Evolutionary conservation across 1,139 yeast genomes (phyloP).

Genomic region (Groenewaldozyma sp.): DNA sequence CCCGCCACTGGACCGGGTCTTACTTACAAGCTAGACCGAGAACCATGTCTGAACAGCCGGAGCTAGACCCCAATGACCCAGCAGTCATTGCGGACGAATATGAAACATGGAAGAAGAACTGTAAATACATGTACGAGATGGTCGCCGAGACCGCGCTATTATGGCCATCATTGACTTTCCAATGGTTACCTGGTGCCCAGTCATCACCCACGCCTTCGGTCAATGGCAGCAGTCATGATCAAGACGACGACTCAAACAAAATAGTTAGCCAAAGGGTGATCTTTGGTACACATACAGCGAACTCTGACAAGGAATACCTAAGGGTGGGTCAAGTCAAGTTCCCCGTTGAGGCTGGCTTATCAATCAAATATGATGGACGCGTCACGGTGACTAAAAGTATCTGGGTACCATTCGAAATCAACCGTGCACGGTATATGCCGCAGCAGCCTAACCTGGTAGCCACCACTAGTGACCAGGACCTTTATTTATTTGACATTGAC

Average conservation of each 20-base stretch:
- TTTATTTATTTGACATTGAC: constrained; percentile 53
- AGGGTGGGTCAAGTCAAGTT: constrained; percentile 63
- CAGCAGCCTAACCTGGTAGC: constrained; percentile 57
- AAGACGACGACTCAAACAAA: constrained; percentile 16
- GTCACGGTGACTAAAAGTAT: constrained; percentile 14
- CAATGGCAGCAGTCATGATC: no score
- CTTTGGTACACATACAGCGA: constrained; percentile 79
- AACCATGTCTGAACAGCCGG: no score
- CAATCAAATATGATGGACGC: constrained; percentile 19
- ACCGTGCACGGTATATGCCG: constrained; percentile 77
- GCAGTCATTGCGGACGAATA: constrained; percentile 38
- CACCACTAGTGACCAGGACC: constrained; percentile 70
- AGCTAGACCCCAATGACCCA: not conserved
- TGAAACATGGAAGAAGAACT: constrained; percentile 87
- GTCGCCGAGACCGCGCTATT: constrained; percentile 56
- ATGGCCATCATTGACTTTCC: constrained; percentile 39
- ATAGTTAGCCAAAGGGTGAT: constrained; percentile 35
- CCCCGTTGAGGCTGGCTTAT: constrained; percentile 32
- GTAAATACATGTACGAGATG: constrained; percentile 74
- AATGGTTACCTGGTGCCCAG: constrained; percentile 27
- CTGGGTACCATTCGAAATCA: constrained; percentile 52
- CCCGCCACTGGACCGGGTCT: no score
- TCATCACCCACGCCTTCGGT: not conserved
- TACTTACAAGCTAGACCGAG: no score
- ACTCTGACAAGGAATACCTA: constrained; percentile 61